Evolutionary conservation across 2,329 filamentous ascomycete species (phyloP).

Genomic region (Ambrosiella xylebori): DNA sequence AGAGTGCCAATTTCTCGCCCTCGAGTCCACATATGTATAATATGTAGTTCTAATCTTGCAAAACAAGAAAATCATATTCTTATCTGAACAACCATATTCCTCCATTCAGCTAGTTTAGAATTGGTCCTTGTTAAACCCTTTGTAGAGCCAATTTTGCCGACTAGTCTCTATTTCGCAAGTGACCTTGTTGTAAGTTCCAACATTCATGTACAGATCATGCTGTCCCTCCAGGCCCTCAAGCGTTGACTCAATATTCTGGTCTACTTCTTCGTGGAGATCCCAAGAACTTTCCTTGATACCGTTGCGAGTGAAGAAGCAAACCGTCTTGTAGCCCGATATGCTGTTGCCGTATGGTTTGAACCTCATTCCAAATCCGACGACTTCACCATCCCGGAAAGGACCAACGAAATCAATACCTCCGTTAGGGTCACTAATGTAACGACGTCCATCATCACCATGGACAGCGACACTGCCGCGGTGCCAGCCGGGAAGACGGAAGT

Average conservation of each 20-base stretch:
- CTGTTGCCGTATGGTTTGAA: conserved; percentile 24
- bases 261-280: conserved; percentile 60
- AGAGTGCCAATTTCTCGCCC: background rate
- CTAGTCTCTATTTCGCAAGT: background rate
- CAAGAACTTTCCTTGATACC: conserved; percentile 43
- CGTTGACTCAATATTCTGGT: conserved; percentile 19
- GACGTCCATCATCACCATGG: conserved; percentile 65
- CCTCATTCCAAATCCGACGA: conserved; percentile 54
- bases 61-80: too few relatives aligned
- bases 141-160: background rate
- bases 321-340: conserved; percentile 26
- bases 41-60: background rate
- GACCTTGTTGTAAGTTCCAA: conserved; percentile 32
- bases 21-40: background rate
- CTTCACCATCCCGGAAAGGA: conserved; percentile 47
- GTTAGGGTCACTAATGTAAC: conserved; percentile 58
- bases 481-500: conserved; percentile 66
- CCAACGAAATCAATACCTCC: conserved; percentile 53
- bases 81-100: too few relatives aligned
- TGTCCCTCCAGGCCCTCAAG: conserved; percentile 53
- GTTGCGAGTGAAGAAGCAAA: conserved; percentile 55
- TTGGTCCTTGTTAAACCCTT: too few relatives aligned
- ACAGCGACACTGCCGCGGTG: conserved; percentile 57
- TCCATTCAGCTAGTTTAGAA: too few relatives aligned
- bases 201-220: conserved; percentile 51